These are phyloP conservation scores for Vanrija humicola DNA, from an alignment of 1,284 basidiomycete genomes.

Conservation along the genomic window DNA sequence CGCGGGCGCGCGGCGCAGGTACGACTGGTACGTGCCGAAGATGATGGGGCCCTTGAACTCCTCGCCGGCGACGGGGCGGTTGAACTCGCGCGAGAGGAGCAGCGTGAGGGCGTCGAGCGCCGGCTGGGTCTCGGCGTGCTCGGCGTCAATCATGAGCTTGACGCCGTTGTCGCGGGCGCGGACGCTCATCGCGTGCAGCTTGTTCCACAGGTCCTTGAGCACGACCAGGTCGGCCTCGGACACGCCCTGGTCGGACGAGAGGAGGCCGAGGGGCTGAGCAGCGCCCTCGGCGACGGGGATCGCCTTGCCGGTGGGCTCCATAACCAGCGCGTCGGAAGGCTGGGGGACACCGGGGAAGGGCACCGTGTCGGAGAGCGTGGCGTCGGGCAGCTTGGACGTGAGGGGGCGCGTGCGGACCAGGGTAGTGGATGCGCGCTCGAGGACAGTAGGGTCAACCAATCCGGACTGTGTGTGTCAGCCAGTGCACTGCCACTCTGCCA, in stretches of 20 bases:
- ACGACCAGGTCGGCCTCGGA: slow-evolving; percentile 56
- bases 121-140: slow-evolving; percentile 74
- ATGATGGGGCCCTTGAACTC: slow-evolving; percentile 36
- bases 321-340: slow-evolving; percentile 29
- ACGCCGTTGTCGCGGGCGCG: slow-evolving; percentile 56
- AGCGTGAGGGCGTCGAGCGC: slow-evolving; percentile 74
- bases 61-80: slow-evolving; percentile 48
- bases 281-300: slow-evolving; percentile 31
- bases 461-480: slow-evolving; percentile 35
- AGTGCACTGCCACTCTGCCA: background rate
- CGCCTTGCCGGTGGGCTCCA: slow-evolving; percentile 19
- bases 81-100: slow-evolving; percentile 72
- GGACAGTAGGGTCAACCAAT: slow-evolving; percentile 43
- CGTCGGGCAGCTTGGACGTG: slow-evolving; percentile 16
- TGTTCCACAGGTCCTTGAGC: slow-evolving; percentile 59
- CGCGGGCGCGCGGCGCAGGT: slow-evolving; percentile 60
- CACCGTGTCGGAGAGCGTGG: slow-evolving; percentile 4
- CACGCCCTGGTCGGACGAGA: slow-evolving; percentile 38
- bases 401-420: slow-evolving; percentile 43
- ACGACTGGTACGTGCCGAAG: slow-evolving; percentile 74
- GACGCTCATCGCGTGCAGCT: slow-evolving; percentile 60
- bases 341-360: slow-evolving; percentile 64
- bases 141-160: slow-evolving; percentile 71
- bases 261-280: slow-evolving; percentile 27
- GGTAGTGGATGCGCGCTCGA: slow-evolving; percentile 47